phyloP scores from a whole-genome alignment of 2,329 filamentous ascomycete species.

The Sarocladiaceae sp. region DNA sequence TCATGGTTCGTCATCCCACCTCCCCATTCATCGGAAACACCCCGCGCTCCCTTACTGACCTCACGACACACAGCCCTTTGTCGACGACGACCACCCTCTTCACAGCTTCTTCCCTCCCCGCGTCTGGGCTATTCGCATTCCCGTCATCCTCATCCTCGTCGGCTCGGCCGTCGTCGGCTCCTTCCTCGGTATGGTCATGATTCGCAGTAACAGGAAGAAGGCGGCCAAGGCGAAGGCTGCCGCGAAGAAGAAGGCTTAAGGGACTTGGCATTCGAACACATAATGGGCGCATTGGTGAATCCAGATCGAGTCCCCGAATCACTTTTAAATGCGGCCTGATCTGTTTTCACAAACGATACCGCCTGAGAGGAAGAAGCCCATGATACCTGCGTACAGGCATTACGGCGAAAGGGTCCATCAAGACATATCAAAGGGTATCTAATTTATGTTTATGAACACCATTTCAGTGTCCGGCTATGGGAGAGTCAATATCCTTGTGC shows the following conservation, averaged over 20 bases:
- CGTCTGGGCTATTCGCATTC: slow-evolving; percentile 97
- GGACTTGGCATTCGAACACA: too few species aligned
- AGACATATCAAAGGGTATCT: slow-evolving; percentile 3
- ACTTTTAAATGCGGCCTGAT: too few species aligned
- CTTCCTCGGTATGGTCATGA: slow-evolving; percentile 96
- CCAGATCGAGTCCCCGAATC: too few species aligned
- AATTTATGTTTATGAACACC: slow-evolving; percentile 2
- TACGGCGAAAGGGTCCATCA: background rate
- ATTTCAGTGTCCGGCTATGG: background rate
- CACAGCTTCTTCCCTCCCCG: slow-evolving; percentile 94
- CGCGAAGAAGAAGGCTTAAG: slow-evolving; percentile 84
- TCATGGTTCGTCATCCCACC: slow-evolving; percentile 64
- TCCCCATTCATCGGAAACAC: slow-evolving; percentile 8
- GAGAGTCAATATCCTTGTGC: background rate
- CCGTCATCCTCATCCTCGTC: slow-evolving; percentile 90
- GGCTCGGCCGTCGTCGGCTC: slow-evolving; percentile 91
- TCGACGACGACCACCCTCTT: slow-evolving; percentile 87
- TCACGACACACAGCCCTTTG: slow-evolving; percentile 73
- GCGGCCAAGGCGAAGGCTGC: slow-evolving; percentile 85
- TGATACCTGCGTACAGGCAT: too few species aligned
- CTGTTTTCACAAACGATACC: too few species aligned
- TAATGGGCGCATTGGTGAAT: too few species aligned
- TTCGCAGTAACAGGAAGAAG: slow-evolving; percentile 97
- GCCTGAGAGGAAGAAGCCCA: too few species aligned
- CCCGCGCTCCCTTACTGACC: background rate